Evolutionary conservation across 202 grass and related monocot genomes (phyloP).

Genomic region (Schoenoplectus triqueter): DNA sequence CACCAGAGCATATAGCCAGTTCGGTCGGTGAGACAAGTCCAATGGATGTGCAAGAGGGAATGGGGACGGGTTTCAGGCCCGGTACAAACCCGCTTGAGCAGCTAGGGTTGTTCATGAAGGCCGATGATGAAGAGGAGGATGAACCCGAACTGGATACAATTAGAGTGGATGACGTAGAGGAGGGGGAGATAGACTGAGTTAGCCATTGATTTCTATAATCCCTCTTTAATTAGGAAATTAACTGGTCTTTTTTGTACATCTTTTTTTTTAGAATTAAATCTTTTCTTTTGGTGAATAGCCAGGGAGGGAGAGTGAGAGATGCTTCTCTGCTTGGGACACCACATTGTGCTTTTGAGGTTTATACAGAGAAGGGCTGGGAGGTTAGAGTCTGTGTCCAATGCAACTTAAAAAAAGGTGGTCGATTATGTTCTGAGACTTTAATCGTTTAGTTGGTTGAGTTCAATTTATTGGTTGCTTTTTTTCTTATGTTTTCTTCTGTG

Average conservation of each 20-base stretch:
- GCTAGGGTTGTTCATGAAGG: constrained; percentile 92
- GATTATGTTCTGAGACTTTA: constrained; percentile 3
- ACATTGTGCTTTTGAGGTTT: constrained; percentile 47
- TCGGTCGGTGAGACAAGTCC: constrained; percentile 77
- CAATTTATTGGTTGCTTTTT: constrained; percentile 31
- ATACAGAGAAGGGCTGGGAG: constrained; percentile 37
- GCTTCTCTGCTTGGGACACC: constrained; percentile 39
- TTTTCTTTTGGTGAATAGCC: constrained; percentile 33
- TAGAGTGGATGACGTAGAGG: constrained; percentile 42
- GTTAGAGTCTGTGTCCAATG: constrained; percentile 34
- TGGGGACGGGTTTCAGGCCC: constrained; percentile 59
- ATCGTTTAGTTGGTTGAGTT: constrained; percentile 27
- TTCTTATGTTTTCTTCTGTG: constrained; percentile 28
- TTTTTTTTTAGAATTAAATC: constrained; percentile 30
- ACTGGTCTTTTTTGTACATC: constrained; percentile 37
- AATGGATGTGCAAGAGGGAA: constrained; percentile 54
- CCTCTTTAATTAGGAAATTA: constrained; percentile 36
- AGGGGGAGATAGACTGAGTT: constrained; percentile 54
- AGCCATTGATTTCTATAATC: constrained; percentile 18
- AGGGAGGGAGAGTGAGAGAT: constrained; percentile 32
- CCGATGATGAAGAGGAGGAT: constrained; percentile 83
- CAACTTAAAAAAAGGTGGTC: constrained; percentile 19
- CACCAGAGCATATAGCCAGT: constrained; percentile 65
- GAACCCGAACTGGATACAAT: constrained; percentile 50
- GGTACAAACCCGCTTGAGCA: constrained; percentile 82